Evolutionary conservation across 2,329 filamentous ascomycete species (phyloP), one percentile per base, ranked within the genome.

Genomic region (Xylariaceae sp.): DNA sequence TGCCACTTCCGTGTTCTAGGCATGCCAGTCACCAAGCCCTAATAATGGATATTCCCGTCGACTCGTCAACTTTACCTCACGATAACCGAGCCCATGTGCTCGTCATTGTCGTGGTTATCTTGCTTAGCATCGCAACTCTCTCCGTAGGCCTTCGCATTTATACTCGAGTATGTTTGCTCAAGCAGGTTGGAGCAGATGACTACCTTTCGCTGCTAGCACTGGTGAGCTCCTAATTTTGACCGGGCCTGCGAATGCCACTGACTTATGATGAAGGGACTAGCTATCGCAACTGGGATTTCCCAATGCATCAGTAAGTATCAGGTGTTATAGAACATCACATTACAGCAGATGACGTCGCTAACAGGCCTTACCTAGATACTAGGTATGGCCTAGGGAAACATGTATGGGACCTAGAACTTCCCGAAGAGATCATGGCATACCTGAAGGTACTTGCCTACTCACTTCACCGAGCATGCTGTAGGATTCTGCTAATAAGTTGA

Each of bases 191-290:
- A 5, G 47, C 58, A 17, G 71, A 73, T 59, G 71, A 73, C 54
- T 73, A 70, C 61, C 56, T 67, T 39, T 58, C 65, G 28, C 56
- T 78, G 3, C 39, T 74, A 16, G 62, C 66, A 24, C 28, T 77
- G 77, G 9, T 78, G 75, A 62, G 77, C 79, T 60, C 61, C 69
- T 61, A 17, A 11, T 6, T n/a, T n/a, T n/a, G 26, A 36, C 21
- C 11, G 24, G 12, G 21, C 34, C 4, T 41, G 56, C 6, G 31
- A 17, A 24, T 21, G 31, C 19, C 23, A 45, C 37, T 46, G 40
- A 58, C 23, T 57, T 50, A n/a, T 23, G 2, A 11, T 56, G 2
- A 54, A 68, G 66, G 34, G 37, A 4, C 41, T 65, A n/a, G 60
- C 62, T 44, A 39, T 66, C 40, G 62, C 57, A 16, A 68, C 66